Percentiles rank a stretch among this genome's conserved stretches.
These are phyloP conservation scores for Pycnococcus provasolii DNA, from an alignment of 139 green algal species.

Conservation along the genomic window DNA sequence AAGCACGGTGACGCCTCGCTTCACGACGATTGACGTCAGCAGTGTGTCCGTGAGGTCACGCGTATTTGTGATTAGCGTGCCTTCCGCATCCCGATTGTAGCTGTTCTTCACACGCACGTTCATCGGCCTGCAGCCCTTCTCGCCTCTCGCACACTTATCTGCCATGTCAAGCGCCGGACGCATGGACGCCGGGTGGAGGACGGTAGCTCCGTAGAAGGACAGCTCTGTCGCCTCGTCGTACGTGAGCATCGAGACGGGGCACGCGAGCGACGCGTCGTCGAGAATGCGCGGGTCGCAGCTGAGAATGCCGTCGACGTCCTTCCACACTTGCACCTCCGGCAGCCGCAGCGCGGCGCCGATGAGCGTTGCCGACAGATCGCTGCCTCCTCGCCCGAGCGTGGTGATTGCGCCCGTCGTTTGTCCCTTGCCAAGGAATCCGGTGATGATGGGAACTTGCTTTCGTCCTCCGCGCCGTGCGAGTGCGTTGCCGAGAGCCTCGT, in stretches of 20 bases:
- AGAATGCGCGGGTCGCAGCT: slow-evolving; percentile 82
- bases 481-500: background rate
- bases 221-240: slow-evolving; percentile 97
- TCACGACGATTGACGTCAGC: slow-evolving; percentile 91
- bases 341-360: slow-evolving; percentile 74
- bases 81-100: slow-evolving; percentile 76
- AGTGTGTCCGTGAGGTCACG: slow-evolving; percentile 64
- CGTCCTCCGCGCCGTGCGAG: too few species aligned
- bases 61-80: slow-evolving; percentile 67
- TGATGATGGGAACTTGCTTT: slow-evolving; percentile 66
- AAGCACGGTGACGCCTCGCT: slow-evolving; percentile 59
- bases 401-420: slow-evolving; percentile 74
- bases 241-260: slow-evolving; percentile 74
- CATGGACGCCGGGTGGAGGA: slow-evolving; percentile 95
- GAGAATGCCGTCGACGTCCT: slow-evolving; percentile 97
- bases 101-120: slow-evolving; percentile 94
- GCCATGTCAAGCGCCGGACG: slow-evolving; percentile 55
- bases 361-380: slow-evolving; percentile 87
- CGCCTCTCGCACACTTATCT: background rate
- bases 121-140: slow-evolving; percentile 46
- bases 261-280: slow-evolving; percentile 32
- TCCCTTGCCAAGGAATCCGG: slow-evolving; percentile 80
- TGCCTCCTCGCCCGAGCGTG: slow-evolving; percentile 87
- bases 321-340: slow-evolving; percentile 91
- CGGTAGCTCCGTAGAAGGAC: slow-evolving; percentile 86